phyloP scores from a whole-genome alignment of 192 early-diverging fungal species.

The Linnemannia schmuckeri region DNA sequence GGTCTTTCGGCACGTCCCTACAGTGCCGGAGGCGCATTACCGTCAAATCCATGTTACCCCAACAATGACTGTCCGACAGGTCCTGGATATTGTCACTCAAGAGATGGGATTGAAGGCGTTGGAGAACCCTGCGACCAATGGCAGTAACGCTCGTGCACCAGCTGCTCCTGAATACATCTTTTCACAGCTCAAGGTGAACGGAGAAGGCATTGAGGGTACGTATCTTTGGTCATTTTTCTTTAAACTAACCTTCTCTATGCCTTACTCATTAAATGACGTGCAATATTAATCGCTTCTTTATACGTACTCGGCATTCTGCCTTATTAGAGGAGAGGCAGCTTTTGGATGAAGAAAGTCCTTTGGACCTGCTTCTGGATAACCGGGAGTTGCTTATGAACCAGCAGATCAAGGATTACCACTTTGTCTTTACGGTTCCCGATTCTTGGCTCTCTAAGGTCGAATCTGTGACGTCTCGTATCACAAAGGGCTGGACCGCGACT shows the following conservation, averaged over 20 bases:
- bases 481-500: constrained; percentile 50
- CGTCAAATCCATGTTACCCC: constrained; percentile 43
- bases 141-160: not conserved
- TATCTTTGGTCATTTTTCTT: not conserved
- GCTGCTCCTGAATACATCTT: constrained; percentile 27
- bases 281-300: not conserved
- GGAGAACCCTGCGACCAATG: constrained; percentile 10
- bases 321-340: constrained; percentile 40
- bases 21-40: constrained; percentile 46
- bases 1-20: constrained; percentile 49
- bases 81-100: constrained; percentile 28
- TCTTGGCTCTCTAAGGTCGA: constrained; percentile 54
- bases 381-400: constrained; percentile 37
- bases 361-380: constrained; percentile 37
- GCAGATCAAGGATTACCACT: constrained; percentile 54
- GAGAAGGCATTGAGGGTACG: constrained; percentile 39
- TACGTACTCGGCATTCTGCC: not conserved
- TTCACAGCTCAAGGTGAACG: constrained; percentile 41
- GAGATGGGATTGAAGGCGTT: constrained; percentile 49
- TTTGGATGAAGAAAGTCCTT: constrained; percentile 39
- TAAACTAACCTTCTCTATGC: not conserved
- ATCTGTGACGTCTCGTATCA: constrained; percentile 48
- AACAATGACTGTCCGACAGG: constrained; percentile 34
- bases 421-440: constrained; percentile 48
- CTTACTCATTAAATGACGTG: not conserved